Evolutionary conservation across 805 yeast species (phyloP), one percentile per base, ranked within the genome.

Genomic region (Sungouiozyma intestinalis): DNA sequence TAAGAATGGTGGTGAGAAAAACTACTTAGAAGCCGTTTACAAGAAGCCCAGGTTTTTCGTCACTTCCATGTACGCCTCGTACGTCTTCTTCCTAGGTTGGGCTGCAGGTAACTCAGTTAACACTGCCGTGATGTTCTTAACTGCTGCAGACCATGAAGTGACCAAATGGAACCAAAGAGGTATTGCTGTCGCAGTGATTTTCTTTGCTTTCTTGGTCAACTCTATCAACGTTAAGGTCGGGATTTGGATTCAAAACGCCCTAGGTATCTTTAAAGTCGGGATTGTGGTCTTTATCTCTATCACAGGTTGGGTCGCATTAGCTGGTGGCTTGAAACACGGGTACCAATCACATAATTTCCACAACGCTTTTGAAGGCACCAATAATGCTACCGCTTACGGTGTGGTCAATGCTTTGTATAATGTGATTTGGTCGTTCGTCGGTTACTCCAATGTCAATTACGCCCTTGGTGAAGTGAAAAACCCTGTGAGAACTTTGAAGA

Each of bases 1-100:
- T 38, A 74, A 81, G 64, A 83, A 84, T 54, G 94, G 94, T 50
- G 95, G 92, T 50, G 94, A 85, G 56, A 83, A 82, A 63, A 82
- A 81, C 54, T 85, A 85, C 57, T 64, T 85, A 51, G 92, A 84
- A 58, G 79, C 72, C 51, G 74, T 82, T 39, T 85, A 70, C 64
- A 69, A 68, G 39, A 76, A 73, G 51, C 94, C 94, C 35, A 72
- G 67, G 57, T 82, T 79, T 55, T 67, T 85, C 45, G 72, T 80
- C 37, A 78, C 84, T 20, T 75, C 73, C 16, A 68, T 75, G 66
- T 78, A 74, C 48, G 87, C 85, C 0, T 67, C 87, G 2, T 81
- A 82, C 54, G 77, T 79, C 15, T 77, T 85, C 54, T 72, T 82
- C 53, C 66, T 85, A 39, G 92, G 92, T 32, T 85, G 88, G 85